A percentile compares a stretch with the other conserved stretches of the same genome.
Conservation (phyloP, 208 protist species). For the Vickermania spadyakhi region DNA sequence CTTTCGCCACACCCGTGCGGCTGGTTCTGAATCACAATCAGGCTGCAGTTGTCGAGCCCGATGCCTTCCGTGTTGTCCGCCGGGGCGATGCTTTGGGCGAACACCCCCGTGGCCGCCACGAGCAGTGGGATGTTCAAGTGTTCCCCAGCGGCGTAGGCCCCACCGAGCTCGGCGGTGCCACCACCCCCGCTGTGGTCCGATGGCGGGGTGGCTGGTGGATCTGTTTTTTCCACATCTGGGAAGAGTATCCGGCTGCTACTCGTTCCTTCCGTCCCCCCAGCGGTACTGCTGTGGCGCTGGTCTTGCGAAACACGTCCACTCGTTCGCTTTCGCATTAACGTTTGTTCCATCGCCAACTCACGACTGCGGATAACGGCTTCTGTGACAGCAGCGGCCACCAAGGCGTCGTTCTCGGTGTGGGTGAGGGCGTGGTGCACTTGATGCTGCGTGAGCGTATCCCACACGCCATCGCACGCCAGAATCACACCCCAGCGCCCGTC, state of each 20-base stretch:
- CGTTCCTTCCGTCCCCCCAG: not conserved
- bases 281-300: not conserved
- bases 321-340: not conserved
- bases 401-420: slow-evolving; percentile 53
- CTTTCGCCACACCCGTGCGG: not conserved
- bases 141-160: not conserved
- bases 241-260: not conserved
- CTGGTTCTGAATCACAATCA: slow-evolving; percentile 44
- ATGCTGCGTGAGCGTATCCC: slow-evolving; percentile 67
- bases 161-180: not conserved
- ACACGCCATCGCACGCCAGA: slow-evolving; percentile 79
- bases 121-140: slow-evolving; percentile 8
- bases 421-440: slow-evolving; percentile 64
- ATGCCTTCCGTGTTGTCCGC: slow-evolving; percentile 62
- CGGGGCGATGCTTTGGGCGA: slow-evolving; percentile 65
- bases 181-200: not conserved
- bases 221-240: no score
- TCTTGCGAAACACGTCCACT: not conserved
- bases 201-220: not conserved
- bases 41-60: slow-evolving; percentile 68
- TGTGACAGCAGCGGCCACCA: slow-evolving; percentile 37
- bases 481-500: slow-evolving; percentile 53
- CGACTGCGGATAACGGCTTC: slow-evolving; percentile 34
- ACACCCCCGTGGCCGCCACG: slow-evolving; percentile 48
- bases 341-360: slow-evolving; percentile 17